Conservation (phyloP, 192 early-diverging fungal species). For the Polychytrium aggregatum region DNA sequence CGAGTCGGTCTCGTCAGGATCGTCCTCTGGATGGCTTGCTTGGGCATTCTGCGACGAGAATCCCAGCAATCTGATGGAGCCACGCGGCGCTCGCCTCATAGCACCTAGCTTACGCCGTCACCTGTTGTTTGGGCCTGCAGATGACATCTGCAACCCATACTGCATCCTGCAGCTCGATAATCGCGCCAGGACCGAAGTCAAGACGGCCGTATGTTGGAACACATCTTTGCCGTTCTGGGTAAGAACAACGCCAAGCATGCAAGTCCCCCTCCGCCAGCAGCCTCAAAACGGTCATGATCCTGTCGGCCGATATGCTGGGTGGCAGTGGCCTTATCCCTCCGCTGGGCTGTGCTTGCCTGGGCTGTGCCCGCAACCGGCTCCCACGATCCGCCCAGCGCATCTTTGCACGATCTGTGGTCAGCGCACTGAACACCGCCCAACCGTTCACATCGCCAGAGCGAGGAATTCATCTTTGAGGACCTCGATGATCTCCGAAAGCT, state of each 20-base stretch:
- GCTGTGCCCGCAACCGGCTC: neutral
- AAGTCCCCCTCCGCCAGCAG: too few relatives aligned
- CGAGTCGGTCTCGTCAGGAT: neutral
- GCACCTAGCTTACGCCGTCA: too few relatives aligned
- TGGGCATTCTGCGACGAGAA: neutral
- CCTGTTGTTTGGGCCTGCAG: too few relatives aligned
- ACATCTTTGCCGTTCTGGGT: conserved; percentile 5
- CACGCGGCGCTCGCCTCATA: too few relatives aligned
- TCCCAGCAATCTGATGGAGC: neutral
- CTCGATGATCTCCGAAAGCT: conserved; percentile 2
- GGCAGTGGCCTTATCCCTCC: too few relatives aligned
- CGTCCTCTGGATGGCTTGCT: neutral
- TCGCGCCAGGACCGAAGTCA: neutral
- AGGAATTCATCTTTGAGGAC: neutral
- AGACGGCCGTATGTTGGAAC: neutral
- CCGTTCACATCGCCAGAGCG: neutral
- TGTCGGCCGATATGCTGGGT: too few relatives aligned
- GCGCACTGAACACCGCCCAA: too few relatives aligned
- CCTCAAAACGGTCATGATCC: too few relatives aligned
- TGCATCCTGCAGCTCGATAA: conserved; percentile 1
- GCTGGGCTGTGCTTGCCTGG: too few relatives aligned
- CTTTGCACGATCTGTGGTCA: too few relatives aligned
- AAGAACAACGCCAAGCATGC: neutral
- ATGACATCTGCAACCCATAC: neutral
- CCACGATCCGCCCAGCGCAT: neutral